Evolutionary conservation across 2,329 filamentous ascomycete genomes (phyloP), one percentile per base, ranked within the genome.

Genomic region (Cladobotryum protrusum): DNA sequence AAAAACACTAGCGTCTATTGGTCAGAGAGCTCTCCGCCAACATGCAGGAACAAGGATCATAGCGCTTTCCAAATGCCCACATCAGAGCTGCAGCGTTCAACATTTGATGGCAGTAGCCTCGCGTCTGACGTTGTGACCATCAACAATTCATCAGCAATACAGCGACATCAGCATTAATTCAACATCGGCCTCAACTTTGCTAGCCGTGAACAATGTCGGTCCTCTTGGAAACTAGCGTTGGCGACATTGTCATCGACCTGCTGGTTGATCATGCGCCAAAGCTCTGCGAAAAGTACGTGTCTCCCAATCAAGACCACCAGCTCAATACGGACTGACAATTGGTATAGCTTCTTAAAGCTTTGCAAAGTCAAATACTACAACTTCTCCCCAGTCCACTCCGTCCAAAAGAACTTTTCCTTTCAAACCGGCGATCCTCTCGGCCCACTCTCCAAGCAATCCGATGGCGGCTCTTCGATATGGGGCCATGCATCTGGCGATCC

Each of bases 351-450:
- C 69, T 76, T 99, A 50, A 97, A 99, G 78, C 87, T 99, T 60
- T 96, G 93, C 82, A 97, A 97, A 73, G 77, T 90, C 71, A 99
- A 96, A 74, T 99, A 97, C 74, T 99, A 96, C 82, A 97, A 97
- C 74, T 97, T 95, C 68, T 85, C 90, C 5, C 93, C 92, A 20
- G 74, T 97, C 48, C 89, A 96, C 72, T 90, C 86, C 58, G 82
- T 99, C 35, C 93, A 96, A 65, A 93, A 92, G 67, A 84, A 89
- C 70, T 97, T 96, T 71, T 95, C 91, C 54, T 96, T 96, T 70
- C 92, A 97, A 70, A 95, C 89, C 32, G 92, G 92, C 66, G 93
- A 97, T 63, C 92, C 92, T 12, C 83, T 97, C 47, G 92, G 93
- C 12, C 92, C 91, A 12, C 81, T 86, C 50, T 88, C 89, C 13